A percentile compares a stretch with the other conserved stretches of the same genome.
Evolutionary conservation across 495 filamentous ascomycete species (phyloP).

Genomic region (Penicillium crystallinum): DNA sequence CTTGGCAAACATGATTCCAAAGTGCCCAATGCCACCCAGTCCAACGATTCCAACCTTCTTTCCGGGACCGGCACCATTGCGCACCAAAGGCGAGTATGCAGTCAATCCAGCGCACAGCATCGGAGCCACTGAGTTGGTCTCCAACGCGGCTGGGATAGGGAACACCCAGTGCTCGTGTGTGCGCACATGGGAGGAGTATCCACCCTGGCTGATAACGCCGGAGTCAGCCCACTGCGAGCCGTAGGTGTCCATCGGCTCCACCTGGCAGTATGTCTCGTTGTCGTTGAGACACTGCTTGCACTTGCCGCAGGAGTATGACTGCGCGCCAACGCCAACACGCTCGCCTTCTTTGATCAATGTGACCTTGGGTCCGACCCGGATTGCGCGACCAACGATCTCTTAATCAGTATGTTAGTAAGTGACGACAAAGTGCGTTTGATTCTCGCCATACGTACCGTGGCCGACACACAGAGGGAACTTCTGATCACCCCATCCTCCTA

Average conservation of each 20-base stretch:
- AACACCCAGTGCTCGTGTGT: conserved; percentile 72
- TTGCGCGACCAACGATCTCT: conserved; percentile 67
- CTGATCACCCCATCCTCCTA: conserved; percentile 66
- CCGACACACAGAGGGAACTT: conserved; percentile 67
- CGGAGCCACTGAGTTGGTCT: conserved; percentile 64
- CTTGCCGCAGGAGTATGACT: conserved; percentile 66
- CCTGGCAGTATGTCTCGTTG: conserved; percentile 77
- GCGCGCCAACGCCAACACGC: conserved; percentile 75
- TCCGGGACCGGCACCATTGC: conserved; percentile 68
- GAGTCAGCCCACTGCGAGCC: conserved; percentile 58
- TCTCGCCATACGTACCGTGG: conserved; percentile 39
- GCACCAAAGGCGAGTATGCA: conserved; percentile 69
- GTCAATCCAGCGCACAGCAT: conserved; percentile 91
- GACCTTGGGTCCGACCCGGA: conserved; percentile 65
- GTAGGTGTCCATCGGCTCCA: conserved; percentile 58
- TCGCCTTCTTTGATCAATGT: conserved; percentile 65
- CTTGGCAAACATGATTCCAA: conserved; percentile 65
- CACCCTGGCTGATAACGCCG: conserved; percentile 58
- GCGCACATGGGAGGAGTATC: conserved; percentile 64
- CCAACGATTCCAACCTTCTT: conserved; percentile 79
- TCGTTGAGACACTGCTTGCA: conserved; percentile 63
- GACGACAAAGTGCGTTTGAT: not conserved
- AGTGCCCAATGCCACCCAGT: conserved; percentile 72
- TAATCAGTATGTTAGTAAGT: not conserved
- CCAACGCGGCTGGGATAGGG: conserved; percentile 71